Conservation (phyloP, 1,284 basidiomycete genomes). For the Sporisorium sorghi region DNA sequence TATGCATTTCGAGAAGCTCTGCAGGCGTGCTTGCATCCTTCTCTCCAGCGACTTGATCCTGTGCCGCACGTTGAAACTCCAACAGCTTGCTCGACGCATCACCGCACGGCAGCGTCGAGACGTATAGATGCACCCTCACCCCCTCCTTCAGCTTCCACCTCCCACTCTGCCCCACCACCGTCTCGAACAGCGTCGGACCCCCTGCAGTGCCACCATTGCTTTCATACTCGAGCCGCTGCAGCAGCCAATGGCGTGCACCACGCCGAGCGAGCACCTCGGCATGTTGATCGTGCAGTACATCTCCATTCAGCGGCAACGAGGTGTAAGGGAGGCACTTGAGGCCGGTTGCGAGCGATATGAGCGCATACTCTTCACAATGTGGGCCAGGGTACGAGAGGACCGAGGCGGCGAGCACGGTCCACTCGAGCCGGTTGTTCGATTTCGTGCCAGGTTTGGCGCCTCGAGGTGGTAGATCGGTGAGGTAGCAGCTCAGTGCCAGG, state of each 20-base stretch:
- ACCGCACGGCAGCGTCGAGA: constrained; percentile 85
- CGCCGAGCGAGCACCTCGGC: constrained; percentile 88
- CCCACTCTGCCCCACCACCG: neutral
- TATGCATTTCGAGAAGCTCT: constrained; percentile 15
- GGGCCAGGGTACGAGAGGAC: constrained; percentile 24
- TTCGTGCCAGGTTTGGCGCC: constrained; percentile 50
- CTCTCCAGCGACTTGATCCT: constrained; percentile 21
- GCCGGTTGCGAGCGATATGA: constrained; percentile 82
- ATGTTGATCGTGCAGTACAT: constrained; percentile 87
- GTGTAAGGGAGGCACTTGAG: constrained; percentile 83
- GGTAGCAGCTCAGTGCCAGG: constrained; percentile 25
- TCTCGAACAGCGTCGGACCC: constrained; percentile 10
- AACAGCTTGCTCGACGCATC: constrained; percentile 35
- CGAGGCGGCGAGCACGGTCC: constrained; percentile 56
- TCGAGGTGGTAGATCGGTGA: constrained; percentile 22
- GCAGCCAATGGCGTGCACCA: constrained; percentile 82
- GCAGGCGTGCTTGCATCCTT: neutral
- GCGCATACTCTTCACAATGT: constrained; percentile 8
- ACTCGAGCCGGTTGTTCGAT: constrained; percentile 46
- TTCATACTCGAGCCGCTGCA: constrained; percentile 75
- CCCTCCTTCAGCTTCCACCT: constrained; percentile 74
- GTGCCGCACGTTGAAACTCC: constrained; percentile 39
- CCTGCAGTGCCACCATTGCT: neutral
- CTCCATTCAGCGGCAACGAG: constrained; percentile 78
- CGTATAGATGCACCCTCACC: constrained; percentile 78